Percentiles rank a stretch among this genome's conserved stretches.
phyloP scores from a whole-genome alignment of 352 stramenopile genomes.

The Pythium angustatum region DNA sequence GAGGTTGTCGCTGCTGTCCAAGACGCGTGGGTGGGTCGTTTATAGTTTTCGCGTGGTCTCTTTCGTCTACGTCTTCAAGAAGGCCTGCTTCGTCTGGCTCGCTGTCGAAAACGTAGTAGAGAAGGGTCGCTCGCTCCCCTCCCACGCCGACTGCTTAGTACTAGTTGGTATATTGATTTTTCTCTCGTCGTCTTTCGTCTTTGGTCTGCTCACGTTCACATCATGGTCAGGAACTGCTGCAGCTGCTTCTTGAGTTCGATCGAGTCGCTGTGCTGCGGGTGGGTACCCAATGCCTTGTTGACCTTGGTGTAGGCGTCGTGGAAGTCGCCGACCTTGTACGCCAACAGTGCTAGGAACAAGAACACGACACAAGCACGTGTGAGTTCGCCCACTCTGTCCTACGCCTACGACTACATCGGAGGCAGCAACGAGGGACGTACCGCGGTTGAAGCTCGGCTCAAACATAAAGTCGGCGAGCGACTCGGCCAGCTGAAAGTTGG shows the following conservation, averaged over 20 bases:
- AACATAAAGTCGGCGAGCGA: conserved; percentile 88
- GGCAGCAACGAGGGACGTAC: no score
- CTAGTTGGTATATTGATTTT: conserved; percentile 15
- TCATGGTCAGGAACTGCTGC: conserved; percentile 80
- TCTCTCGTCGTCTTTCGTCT: background rate
- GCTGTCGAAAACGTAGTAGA: no score
- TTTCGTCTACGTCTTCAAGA: no score
- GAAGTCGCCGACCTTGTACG: conserved; percentile 91
- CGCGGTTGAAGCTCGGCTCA: conserved; percentile 91
- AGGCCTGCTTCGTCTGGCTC: no score
- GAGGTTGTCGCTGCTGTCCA: no score
- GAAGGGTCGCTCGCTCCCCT: background rate
- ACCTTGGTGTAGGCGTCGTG: conserved; percentile 89
- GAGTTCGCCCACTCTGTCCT: no score
- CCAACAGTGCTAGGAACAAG: conserved; percentile 66
- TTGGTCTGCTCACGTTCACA: conserved; percentile 34
- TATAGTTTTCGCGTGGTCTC: no score
- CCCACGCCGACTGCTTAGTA: conserved; percentile 9
- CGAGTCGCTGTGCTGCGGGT: conserved; percentile 85
- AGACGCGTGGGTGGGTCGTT: no score
- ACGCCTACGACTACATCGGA: no score
- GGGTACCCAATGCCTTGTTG: conserved; percentile 75
- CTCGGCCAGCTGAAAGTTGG: conserved; percentile 83
- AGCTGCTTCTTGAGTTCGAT: conserved; percentile 89
- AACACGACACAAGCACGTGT: background rate